Base-by-base conservation (phyloP, 805 yeast species). In the Lipomyces chichibuensis region DNA sequence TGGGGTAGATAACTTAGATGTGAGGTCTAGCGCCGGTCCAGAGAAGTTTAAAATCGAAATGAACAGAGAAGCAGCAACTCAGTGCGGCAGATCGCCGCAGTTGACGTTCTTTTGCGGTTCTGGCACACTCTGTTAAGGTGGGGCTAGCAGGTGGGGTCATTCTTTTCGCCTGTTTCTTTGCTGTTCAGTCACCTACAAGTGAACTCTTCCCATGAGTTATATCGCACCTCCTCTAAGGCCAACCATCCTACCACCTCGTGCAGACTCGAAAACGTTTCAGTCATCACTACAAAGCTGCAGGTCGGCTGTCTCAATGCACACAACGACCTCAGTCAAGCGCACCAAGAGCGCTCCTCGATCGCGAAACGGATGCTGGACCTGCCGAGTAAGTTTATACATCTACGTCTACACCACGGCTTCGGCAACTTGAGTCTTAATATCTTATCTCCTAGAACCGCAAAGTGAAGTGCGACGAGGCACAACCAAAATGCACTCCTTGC, bases 281-380 rank as follows among this genome's bases (percentile, higher is more conserved):
- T n/a, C 49, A 7, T 43, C 49, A 9, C 8, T n/a, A 17, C 49
- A 23, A 17, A 43, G 20, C 9, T 23, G 14, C 8, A 43, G 14
- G 23, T 43, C 49, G 14, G 20, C 49, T 7, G 23, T 7, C 49
- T 17, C 23, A 7, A n/a, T 17, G 20, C 20, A 17, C 20, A 8
- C 14, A 11, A 43, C 49, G 8, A 43, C 49, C 9, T 3, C 49
- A 8, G 49, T 3, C 23, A 43, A 17, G 20, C 20, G 23, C 23
- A 23, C 9, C 49, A 43, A 43, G 49, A n/a, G n/a, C 3, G 49
- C 23, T 17, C 23, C 49, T 6, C 61, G 69, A n/a, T 65, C 69
- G 20, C 62, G 69, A 9, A 65, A 62, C 33, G 71, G 71, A 20
- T 67, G 71, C 57, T 65, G 69, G 71, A 67, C 69, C 7, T 67